Evolutionary conservation across 2,329 filamentous ascomycete species (phyloP).

Genomic region (Daldinia eschscholtzii): DNA sequence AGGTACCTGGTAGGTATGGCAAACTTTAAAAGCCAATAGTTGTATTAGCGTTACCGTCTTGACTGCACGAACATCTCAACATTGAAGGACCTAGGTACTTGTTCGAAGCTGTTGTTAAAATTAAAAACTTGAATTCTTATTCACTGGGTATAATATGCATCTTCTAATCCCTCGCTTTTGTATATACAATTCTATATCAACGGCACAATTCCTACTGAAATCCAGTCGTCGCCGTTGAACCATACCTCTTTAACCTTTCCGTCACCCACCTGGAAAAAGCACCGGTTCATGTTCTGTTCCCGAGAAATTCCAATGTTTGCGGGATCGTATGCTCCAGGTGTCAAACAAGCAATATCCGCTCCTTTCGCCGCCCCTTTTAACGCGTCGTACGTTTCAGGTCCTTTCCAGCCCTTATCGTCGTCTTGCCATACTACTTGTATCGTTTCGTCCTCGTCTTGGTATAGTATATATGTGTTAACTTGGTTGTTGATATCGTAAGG

Average conservation of each 20-base stretch:
- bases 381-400: constrained; percentile 43
- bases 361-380: constrained; percentile 33
- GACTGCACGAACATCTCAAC: neutral
- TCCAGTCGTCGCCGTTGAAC: constrained; percentile 44
- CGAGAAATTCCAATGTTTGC: constrained; percentile 32
- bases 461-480: constrained; percentile 46
- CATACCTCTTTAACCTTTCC: constrained; percentile 44
- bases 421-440: constrained; percentile 48
- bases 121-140: neutral
- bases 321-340: constrained; percentile 33
- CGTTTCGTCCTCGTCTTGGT: constrained; percentile 37
- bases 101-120: neutral
- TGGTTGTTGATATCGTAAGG: constrained; percentile 42
- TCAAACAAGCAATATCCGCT: constrained; percentile 46
- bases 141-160: constrained; percentile 11
- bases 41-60: neutral
- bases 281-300: constrained; percentile 47
- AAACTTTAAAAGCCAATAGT: neutral
- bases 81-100: neutral
- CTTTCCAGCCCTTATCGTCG: constrained; percentile 42
- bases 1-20: neutral
- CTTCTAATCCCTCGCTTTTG: neutral
- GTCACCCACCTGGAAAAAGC: constrained; percentile 41
- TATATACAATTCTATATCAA: constrained; percentile 16
- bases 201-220: constrained; percentile 38